phyloP scores from a whole-genome alignment of 169 alveolate genomes.

The Neospora caninum region DNA sequence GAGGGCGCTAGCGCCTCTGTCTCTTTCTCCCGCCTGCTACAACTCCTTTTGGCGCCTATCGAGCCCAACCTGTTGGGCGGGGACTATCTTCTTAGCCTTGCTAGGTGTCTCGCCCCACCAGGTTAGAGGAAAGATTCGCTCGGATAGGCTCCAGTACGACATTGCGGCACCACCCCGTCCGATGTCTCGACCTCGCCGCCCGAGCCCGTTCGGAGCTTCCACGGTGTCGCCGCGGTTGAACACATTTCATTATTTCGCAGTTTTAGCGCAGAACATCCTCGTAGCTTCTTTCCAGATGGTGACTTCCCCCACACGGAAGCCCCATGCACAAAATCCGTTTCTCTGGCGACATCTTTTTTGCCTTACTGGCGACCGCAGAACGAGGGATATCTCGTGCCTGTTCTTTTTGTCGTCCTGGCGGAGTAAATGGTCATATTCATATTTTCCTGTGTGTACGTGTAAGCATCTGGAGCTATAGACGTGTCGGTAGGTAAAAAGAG shows the following conservation, averaged over 20 bases:
- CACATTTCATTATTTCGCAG: neutral
- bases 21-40: no score
- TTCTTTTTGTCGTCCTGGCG: conserved; percentile 1
- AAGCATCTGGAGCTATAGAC: neutral
- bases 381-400: neutral
- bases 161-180: no score
- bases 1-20: no score
- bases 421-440: neutral
- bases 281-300: neutral
- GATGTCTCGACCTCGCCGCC: no score
- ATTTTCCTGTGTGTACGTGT: neutral
- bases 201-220: no score
- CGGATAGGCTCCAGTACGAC: no score
- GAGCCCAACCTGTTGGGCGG: neutral
- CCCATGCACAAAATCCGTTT: neutral
- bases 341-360: neutral
- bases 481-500: no score
- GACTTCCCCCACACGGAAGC: neutral
- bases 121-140: neutral
- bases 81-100: neutral
- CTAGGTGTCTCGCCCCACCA: neutral
- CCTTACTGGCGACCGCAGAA: neutral
- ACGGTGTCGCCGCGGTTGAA: no score
- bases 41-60: neutral
- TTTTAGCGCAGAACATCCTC: neutral